Evolutionary conservation across 768 basidiomycete species (phyloP).

Genomic region (Amanita phalloides): DNA sequence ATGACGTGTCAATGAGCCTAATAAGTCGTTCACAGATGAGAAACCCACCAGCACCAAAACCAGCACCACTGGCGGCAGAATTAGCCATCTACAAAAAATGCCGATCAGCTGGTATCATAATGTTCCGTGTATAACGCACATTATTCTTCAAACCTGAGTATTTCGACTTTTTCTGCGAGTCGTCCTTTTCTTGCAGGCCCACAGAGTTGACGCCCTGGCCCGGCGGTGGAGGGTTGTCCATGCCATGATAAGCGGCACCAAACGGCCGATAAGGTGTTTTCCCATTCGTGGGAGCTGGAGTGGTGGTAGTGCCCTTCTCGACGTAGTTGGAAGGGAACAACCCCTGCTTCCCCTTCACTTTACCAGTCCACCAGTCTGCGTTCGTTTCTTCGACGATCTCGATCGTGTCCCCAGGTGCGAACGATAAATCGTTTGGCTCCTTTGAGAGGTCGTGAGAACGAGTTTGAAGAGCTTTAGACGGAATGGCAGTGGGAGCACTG

Average conservation of each 20-base stretch:
- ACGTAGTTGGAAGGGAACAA: slow-evolving; percentile 75
- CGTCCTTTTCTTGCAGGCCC: slow-evolving; percentile 32
- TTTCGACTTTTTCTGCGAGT: slow-evolving; percentile 46
- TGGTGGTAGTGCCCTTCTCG: slow-evolving; percentile 34
- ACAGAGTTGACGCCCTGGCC: slow-evolving; percentile 26
- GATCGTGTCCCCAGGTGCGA: slow-evolving; percentile 65
- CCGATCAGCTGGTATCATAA: neutral
- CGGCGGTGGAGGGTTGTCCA: slow-evolving; percentile 25
- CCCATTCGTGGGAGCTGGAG: slow-evolving; percentile 15
- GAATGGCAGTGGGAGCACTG: slow-evolving; percentile 9
- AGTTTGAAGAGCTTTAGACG: slow-evolving; percentile 2
- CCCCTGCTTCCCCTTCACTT: slow-evolving; percentile 48
- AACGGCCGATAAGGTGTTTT: slow-evolving; percentile 30
- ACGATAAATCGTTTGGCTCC: slow-evolving; percentile 75
- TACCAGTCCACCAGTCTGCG: slow-evolving; percentile 82
- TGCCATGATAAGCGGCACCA: slow-evolving; percentile 31
- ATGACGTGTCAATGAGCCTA: neutral
- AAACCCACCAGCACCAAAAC: slow-evolving; percentile 62
- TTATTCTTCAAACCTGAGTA: slow-evolving; percentile 48
- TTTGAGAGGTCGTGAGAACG: slow-evolving; percentile 16
- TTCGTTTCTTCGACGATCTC: slow-evolving; percentile 75
- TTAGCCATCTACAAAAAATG: slow-evolving; percentile 34
- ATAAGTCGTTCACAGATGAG: neutral
- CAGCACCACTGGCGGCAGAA: slow-evolving; percentile 59
- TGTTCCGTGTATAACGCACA: slow-evolving; percentile 21